These are phyloP conservation scores for Berberis vulgaris DNA, from an alignment of 164 flowering plant species.

Conservation along the genomic window DNA sequence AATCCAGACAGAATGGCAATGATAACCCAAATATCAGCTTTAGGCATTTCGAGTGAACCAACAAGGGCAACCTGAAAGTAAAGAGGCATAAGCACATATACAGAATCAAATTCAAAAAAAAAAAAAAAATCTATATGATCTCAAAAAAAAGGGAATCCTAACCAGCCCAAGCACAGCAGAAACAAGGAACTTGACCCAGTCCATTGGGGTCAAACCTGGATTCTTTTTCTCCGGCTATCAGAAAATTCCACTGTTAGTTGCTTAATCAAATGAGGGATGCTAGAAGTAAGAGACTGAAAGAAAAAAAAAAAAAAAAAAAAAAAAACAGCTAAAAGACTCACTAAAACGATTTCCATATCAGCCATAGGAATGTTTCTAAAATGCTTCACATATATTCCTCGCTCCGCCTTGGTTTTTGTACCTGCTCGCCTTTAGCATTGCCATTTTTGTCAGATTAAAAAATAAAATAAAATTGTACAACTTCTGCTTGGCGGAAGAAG, in stretches of 20 bases:
- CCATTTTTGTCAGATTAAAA: constrained; percentile 3
- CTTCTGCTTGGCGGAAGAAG: too few relatives aligned
- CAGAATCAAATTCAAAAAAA: background rate
- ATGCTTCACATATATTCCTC: constrained; percentile 87
- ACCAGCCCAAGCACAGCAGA: constrained; percentile 94
- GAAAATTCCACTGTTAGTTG: constrained; percentile 2
- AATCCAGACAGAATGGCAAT: constrained; percentile 69
- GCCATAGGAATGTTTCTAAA: constrained; percentile 99
- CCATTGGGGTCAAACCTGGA: constrained; percentile 95
- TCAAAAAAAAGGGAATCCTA: constrained; percentile 17
- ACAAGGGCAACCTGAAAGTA: constrained; percentile 66
- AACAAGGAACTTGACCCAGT: constrained; percentile 84
- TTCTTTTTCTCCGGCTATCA: constrained; percentile 93
- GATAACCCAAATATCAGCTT: constrained; percentile 75
- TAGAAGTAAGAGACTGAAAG: background rate
- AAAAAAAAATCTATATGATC: background rate
- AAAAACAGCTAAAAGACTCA: constrained; percentile 25
- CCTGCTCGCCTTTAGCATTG: constrained; percentile 55
- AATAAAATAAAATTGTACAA: too few relatives aligned
- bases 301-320: background rate
- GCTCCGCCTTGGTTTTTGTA: constrained; percentile 40
- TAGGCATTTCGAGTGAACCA: constrained; percentile 65
- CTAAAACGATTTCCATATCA: constrained; percentile 95
- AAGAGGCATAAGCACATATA: constrained; percentile 4
- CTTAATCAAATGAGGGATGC: background rate